phyloP scores from a whole-genome alignment of 805 yeast genomes.

The Sugiyamaella mastotermitis region DNA sequence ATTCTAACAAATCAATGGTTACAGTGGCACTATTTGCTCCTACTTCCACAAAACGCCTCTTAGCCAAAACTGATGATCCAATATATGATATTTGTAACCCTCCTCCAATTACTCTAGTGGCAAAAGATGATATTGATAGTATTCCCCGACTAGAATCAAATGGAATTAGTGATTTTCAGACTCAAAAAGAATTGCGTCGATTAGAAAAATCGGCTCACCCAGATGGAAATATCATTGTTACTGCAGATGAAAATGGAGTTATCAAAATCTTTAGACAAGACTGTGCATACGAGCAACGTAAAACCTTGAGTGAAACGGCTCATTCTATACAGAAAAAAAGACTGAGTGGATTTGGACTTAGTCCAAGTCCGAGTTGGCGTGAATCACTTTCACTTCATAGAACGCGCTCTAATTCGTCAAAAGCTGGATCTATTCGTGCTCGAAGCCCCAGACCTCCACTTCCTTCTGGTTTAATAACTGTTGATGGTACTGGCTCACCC shows the following conservation, averaged over 20 bases:
- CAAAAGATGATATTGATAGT: too few species aligned
- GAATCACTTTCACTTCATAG: constrained; percentile 14
- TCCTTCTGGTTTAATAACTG: neutral
- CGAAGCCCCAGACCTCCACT: constrained; percentile 6
- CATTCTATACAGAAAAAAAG: constrained; percentile 16
- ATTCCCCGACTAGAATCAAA: neutral
- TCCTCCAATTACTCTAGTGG: constrained; percentile 24
- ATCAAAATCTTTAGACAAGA: constrained; percentile 80
- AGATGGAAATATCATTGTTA: constrained; percentile 50
- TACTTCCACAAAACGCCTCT: constrained; percentile 49
- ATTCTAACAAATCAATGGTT: constrained; percentile 68
- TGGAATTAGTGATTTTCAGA: neutral
- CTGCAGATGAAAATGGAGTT: constrained; percentile 68
- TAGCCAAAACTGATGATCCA: constrained; percentile 73
- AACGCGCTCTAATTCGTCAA: constrained; percentile 2
- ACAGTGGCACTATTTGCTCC: constrained; percentile 82
- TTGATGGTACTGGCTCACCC: neutral
- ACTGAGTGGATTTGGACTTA: constrained; percentile 16
- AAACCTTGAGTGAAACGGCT: constrained; percentile 12
- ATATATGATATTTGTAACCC: constrained; percentile 55
- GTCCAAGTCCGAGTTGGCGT: constrained; percentile 18
- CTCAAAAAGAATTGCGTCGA: constrained; percentile 6
- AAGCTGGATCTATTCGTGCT: constrained; percentile 7
- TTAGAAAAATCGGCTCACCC: constrained; percentile 16
- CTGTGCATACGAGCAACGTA: constrained; percentile 42